Conservation (phyloP, 108 stramenopile species). For the Nitzschia putrida region DNA sequence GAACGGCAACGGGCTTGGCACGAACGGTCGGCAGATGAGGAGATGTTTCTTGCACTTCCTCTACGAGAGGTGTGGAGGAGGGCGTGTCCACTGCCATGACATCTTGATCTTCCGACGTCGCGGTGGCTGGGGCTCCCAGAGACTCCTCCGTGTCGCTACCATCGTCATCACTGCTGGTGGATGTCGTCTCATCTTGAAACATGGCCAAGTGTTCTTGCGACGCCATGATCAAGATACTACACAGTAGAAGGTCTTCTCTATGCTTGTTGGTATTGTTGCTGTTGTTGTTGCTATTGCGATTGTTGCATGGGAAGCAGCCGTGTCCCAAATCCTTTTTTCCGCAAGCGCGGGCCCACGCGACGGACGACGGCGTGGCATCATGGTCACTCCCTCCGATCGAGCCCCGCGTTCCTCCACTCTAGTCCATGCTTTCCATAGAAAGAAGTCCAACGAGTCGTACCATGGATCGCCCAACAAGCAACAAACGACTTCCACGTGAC, state of each 20-base stretch:
- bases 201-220: slow-evolving; percentile 29
- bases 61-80: not conserved
- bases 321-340: no score
- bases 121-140: not conserved
- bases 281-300: no score
- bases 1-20: slow-evolving; percentile 2
- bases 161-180: no score
- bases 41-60: not conserved
- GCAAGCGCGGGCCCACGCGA: no score
- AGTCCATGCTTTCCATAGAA: no score
- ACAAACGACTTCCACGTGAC: not conserved
- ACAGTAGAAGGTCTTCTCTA: not conserved
- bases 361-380: no score
- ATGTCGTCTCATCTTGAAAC: slow-evolving; percentile 19
- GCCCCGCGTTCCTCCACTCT: no score
- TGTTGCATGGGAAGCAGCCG: no score
- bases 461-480: not conserved
- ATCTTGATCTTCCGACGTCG: not conserved
- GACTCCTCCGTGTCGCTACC: slow-evolving; percentile 1
- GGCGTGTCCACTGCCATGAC: not conserved
- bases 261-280: no score
- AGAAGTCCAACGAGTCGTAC: no score
- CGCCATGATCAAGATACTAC: slow-evolving; percentile 21
- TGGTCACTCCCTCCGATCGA: no score
- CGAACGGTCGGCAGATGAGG: not conserved